Evolutionary conservation across 495 filamentous ascomycete species (phyloP), one percentile per base, ranked within the genome.

Genomic region (Penicillium arizonense): DNA sequence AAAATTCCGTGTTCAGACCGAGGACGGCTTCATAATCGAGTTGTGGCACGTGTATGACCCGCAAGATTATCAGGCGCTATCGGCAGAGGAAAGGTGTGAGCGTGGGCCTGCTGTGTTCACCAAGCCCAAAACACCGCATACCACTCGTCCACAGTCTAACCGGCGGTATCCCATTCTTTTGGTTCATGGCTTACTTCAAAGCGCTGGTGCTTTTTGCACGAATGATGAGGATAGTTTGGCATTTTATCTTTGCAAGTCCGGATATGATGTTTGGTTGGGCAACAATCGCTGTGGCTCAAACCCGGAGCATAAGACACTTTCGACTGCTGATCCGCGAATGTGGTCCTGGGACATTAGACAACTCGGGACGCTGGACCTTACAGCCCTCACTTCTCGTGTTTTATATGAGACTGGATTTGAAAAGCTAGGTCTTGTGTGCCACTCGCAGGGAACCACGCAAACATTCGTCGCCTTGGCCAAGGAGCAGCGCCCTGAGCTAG

Each of bases 301-400:
- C 1, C 91, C 93, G 3, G 77, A 83, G 54, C 93, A 97, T 59
- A 81, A 78, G 1, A 73, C 85, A 11, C 75, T 97, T 39, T 74
- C 76, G 2, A 82, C 86, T 52, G 73, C 73, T 14, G 93, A 97
- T 61, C 93, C 93, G 5, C 82, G 92, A 16, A 96, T 97, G 91
- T 97, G 93, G 93, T 82, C 86, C 10, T 97, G 93, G 93, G 96
- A 96, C 61, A 95, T 97, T 50, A 82, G 89, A 0, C 90, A 96
- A 70, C 93, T 97, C 84, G 94, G 93, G 12, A 85, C 89, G 0
- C 82, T 95, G 53, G 93, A 97, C 65, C 80, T 97, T n/a, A 78
- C 94, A 1, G 91, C 91, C 1, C 78, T 97, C n/a, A 79, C 91
- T 12, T 87, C 87, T 9, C 87, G 89, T 14, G 89, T 97, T 5